Evolutionary conservation across 345 rosid genomes (phyloP).

Genomic region (Dovyalis caffra): DNA sequence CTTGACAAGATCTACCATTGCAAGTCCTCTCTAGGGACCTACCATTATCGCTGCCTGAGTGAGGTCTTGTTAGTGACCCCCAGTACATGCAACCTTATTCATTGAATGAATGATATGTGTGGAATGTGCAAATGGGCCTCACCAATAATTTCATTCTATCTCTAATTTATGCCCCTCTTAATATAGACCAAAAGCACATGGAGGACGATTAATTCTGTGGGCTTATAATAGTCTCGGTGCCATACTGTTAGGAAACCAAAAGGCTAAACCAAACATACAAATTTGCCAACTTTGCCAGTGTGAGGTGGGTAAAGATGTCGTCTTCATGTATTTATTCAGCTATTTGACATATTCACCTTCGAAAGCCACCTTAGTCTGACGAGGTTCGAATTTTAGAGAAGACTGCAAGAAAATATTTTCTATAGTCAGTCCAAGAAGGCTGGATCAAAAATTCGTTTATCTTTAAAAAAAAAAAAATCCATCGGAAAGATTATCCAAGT

Average conservation of each 20-base stretch:
- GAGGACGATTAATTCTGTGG: slow-evolving; percentile 15
- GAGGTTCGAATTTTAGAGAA: too few relatives aligned
- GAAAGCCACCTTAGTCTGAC: too few relatives aligned
- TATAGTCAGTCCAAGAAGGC: too few relatives aligned
- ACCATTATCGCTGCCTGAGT: slow-evolving; percentile 16
- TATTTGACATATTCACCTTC: too few relatives aligned
- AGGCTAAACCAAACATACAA: background rate
- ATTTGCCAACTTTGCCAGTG: background rate
- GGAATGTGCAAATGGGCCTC: slow-evolving; percentile 4
- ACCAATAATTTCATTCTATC: slow-evolving; percentile 26
- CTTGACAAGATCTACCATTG: background rate
- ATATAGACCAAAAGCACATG: slow-evolving; percentile 27
- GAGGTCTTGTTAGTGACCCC: slow-evolving; percentile 14
- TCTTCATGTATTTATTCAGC: background rate
- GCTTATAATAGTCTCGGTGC: slow-evolving; percentile 11
- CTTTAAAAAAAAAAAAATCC: too few relatives aligned
- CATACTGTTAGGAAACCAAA: background rate
- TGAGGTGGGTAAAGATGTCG: background rate
- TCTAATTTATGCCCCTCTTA: background rate
- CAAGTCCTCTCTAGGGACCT: slow-evolving; percentile 16
- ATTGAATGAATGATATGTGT: slow-evolving; percentile 13
- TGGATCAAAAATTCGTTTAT: too few relatives aligned
- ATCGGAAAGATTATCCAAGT: too few relatives aligned
- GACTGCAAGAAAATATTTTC: too few relatives aligned
- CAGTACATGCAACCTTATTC: slow-evolving; percentile 9